Percentiles rank a stretch among this genome's conserved stretches.
Conservation (phyloP, 2,329 filamentous ascomycete genomes). For the Tolypocladium album region DNA sequence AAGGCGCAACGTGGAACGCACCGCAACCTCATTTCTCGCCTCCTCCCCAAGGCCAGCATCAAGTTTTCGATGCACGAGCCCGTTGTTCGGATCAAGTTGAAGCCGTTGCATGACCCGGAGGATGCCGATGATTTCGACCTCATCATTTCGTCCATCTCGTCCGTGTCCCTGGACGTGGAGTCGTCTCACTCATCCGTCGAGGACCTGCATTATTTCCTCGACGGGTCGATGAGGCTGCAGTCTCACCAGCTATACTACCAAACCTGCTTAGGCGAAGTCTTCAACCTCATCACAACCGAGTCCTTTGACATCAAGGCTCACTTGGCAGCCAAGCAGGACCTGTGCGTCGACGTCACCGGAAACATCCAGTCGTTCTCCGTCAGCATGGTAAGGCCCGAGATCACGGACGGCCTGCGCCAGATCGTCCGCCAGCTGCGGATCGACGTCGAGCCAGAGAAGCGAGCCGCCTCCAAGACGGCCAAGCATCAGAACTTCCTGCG, state of each 20-base stretch:
- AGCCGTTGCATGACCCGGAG: conserved; percentile 56
- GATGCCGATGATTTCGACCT: conserved; percentile 81
- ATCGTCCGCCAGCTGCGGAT: conserved; percentile 76
- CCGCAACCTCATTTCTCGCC: conserved; percentile 71
- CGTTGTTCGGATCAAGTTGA: conserved; percentile 79
- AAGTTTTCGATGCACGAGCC: conserved; percentile 97
- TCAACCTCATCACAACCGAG: conserved; percentile 81
- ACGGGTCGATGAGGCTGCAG: conserved; percentile 70
- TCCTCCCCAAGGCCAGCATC: conserved; percentile 86
- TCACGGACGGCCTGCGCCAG: conserved; percentile 83
- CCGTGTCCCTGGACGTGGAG: conserved; percentile 83
- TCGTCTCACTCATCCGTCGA: conserved; percentile 86
- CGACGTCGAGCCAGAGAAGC: conserved; percentile 53
- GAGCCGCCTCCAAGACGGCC: conserved; percentile 33
- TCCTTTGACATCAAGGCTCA: conserved; percentile 79
- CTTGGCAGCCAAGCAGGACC: conserved; percentile 73
- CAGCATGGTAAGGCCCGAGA: conserved; percentile 84
- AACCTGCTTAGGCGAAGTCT: conserved; percentile 68
- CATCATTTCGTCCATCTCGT: conserved; percentile 90
- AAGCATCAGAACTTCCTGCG: conserved; percentile 61
- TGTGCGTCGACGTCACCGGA: conserved; percentile 70
- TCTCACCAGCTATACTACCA: conserved; percentile 93
- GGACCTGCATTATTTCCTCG: conserved; percentile 77
- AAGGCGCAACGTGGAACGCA: conserved; percentile 31
- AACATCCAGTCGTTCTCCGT: conserved; percentile 79